Conservation (phyloP, 495 filamentous ascomycete species). For the Talaromyces thailandensis region DNA sequence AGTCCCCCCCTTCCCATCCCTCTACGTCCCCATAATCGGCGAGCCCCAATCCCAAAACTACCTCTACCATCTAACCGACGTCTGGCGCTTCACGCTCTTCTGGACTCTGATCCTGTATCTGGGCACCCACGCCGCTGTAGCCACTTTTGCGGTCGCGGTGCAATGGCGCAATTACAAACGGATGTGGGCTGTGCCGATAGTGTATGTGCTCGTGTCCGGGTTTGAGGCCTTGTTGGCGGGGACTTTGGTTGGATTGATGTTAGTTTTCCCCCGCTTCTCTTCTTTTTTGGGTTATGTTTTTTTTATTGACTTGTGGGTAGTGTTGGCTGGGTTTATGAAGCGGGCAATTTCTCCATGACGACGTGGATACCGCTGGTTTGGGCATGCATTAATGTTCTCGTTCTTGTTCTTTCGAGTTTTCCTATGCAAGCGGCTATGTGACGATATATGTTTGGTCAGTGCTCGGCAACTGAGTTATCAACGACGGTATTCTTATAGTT, state of each 20-base stretch:
- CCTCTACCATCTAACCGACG: constrained; percentile 70
- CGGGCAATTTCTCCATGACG: constrained; percentile 87
- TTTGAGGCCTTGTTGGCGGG: constrained; percentile 80
- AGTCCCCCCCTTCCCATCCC: constrained; percentile 74
- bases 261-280: constrained; percentile 25
- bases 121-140: constrained; percentile 41
- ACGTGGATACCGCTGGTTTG: constrained; percentile 96
- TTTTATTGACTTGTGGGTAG: constrained; percentile 30
- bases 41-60: constrained; percentile 44
- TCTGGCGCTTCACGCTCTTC: constrained; percentile 85
- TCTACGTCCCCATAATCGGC: constrained; percentile 66
- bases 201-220: constrained; percentile 67
- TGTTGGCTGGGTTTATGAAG: constrained; percentile 77
- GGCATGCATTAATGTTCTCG: constrained; percentile 81
- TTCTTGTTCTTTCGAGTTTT: constrained; percentile 89
- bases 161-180: constrained; percentile 62
- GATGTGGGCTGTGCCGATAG: constrained; percentile 65
- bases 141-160: constrained; percentile 63
- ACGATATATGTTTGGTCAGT: constrained; percentile 13
- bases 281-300: neutral
- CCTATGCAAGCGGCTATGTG: constrained; percentile 90
- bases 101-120: constrained; percentile 63
- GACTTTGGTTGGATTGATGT: constrained; percentile 85
- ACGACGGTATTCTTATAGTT: neutral
- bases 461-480: neutral